Base-by-base conservation (phyloP, 139 green algal genomes). In the Micractinium conductrix region DNA sequence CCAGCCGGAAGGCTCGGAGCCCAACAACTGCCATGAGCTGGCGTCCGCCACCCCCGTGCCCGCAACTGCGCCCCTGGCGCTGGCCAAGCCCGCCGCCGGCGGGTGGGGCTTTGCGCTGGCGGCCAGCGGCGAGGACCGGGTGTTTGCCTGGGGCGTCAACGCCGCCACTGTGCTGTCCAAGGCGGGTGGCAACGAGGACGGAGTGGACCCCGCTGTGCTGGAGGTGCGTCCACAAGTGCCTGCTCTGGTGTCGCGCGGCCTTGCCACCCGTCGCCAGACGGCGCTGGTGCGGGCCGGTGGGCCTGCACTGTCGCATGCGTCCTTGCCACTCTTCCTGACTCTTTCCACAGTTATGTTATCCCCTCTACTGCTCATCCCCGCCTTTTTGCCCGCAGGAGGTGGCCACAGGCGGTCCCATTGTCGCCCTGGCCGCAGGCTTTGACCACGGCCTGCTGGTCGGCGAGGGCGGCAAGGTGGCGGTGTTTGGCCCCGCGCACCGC, bases 61-160 rank as follows among this genome's bases (percentile, higher is more conserved):
- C 28, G 70, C 84, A 12, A 48, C 72, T 30, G 10, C 38, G 9
- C 1, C 79, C 14, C 17, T 78, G 22, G 28, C 85, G 9, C 69
- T 86, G 44, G 12, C 33, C 40, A 63, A 67, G 22, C 53, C 71
- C 14, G 86, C 37, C 28, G 28, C 70, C 1, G 86, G 86, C 9
- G 86, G 86, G 1, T 89, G 86, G 86, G 86, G 80, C 6, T 89
- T 89, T 35, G 86, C 42, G 1, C 38, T 84, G 35, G 87, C 87
- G 8, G n/a, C 86, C n/a, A 88, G 72, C 35, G 40, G 35, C 4
- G 78, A n/a, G n/a, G n/a, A 82, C 17, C 90, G 78, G 28, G 78
- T 96, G 33, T 93, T 85, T 86, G 87, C 86, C 19, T 96, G 93
- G 93, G 93, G 93, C 33, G 93, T 95, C 38, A 89, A 87, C 62